These are phyloP conservation scores for Diacronema lutheri DNA, from an alignment of 78 protist species.

Conservation along the genomic window DNA sequence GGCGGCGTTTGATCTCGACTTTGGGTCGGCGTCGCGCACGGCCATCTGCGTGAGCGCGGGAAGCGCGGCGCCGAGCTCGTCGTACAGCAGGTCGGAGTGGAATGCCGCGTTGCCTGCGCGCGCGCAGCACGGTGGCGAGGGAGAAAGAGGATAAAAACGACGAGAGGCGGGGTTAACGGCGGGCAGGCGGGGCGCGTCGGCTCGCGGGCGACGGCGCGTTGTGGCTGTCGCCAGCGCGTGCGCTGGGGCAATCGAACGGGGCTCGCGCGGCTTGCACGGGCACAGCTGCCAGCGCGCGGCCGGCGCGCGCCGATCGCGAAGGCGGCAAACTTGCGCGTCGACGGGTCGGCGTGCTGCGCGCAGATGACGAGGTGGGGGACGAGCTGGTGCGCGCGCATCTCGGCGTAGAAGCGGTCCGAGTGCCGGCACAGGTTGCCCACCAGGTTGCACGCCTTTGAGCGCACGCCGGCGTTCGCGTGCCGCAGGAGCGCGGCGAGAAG, in stretches of 20 bases:
- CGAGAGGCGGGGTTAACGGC: no score
- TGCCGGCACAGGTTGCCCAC: slow-evolving; percentile 83
- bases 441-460: slow-evolving; percentile 79
- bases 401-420: slow-evolving; percentile 59
- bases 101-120: slow-evolving; percentile 78
- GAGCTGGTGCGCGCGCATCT: background rate
- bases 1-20: slow-evolving; percentile 78
- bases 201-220: no score
- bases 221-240: no score
- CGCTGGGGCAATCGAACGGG: no score
- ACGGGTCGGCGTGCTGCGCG: slow-evolving; percentile 51
- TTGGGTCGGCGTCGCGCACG: slow-evolving; percentile 50
- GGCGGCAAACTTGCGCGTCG: slow-evolving; percentile 80
- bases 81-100: slow-evolving; percentile 58
- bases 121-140: no score
- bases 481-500: slow-evolving; percentile 3
- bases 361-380: background rate
- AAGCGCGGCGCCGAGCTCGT: slow-evolving; percentile 21
- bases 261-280: no score
- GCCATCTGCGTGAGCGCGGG: slow-evolving; percentile 6
- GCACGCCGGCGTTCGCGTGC: slow-evolving; percentile 51
- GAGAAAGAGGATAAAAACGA: no score
- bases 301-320: slow-evolving; percentile 67
- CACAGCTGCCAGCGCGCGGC: no score
- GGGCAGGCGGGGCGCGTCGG: no score